Percentiles rank a stretch among this genome's conserved stretches.
Conservation (phyloP, 257 asterid genomes). For the Nicotiana tomentosiformis region DNA sequence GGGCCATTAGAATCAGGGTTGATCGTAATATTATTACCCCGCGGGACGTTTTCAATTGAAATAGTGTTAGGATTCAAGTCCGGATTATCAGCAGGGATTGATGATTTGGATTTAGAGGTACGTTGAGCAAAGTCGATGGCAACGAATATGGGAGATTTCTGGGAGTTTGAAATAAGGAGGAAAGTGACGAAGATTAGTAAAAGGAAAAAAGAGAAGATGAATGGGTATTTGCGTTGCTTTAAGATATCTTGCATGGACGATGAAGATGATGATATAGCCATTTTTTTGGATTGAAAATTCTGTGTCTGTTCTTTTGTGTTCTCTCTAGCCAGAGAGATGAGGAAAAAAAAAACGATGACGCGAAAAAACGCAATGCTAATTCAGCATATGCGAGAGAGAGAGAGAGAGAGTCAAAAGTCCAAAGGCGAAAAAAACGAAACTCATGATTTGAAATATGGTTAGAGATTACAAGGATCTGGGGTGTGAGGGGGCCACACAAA, state of each 20-base stretch:
- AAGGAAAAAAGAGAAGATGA: constrained; percentile 55
- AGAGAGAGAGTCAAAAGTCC: not conserved
- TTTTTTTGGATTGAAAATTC: not conserved
- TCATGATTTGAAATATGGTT: not conserved
- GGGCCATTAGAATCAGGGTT: not conserved
- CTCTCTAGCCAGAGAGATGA: too few species aligned
- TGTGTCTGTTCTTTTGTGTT: too few species aligned
- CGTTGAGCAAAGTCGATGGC: constrained; percentile 29
- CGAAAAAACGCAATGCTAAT: too few species aligned
- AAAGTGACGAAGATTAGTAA: constrained; percentile 52
- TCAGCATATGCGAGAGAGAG: too few species aligned
- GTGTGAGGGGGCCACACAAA: not conserved
- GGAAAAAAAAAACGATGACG: too few species aligned
- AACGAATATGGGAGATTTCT: constrained; percentile 34
- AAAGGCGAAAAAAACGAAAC: not conserved
- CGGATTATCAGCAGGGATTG: not conserved
- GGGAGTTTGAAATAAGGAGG: constrained; percentile 60
- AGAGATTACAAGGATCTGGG: not conserved
- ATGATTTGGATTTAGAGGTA: constrained; percentile 9
- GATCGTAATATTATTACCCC: not conserved
- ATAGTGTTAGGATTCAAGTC: not conserved
- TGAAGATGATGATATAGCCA: constrained; percentile 39
- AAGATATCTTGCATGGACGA: constrained; percentile 41
- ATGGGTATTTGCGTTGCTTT: constrained; percentile 70
- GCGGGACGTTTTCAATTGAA: not conserved